These are phyloP conservation scores for Russula sp. DNA, from an alignment of 768 basidiomycete genomes.

Conservation along the genomic window DNA sequence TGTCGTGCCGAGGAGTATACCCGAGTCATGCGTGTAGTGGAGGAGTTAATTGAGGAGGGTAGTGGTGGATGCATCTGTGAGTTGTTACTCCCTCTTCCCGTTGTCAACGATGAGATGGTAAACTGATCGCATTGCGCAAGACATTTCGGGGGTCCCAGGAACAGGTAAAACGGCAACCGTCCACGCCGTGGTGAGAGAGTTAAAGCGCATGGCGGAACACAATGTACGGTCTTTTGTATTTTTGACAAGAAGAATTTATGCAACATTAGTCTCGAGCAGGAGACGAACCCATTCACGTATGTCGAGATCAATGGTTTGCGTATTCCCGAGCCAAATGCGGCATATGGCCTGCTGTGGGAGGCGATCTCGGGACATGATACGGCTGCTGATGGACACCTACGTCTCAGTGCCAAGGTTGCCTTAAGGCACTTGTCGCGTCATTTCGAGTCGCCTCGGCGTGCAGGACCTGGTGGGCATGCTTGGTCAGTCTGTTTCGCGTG, in stretches of 20 bases:
- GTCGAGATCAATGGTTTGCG: constrained; percentile 96
- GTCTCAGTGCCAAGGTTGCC: constrained; percentile 72
- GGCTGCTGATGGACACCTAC: constrained; percentile 51
- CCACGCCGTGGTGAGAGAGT: constrained; percentile 82
- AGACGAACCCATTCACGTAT: constrained; percentile 90
- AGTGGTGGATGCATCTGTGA: constrained; percentile 93
- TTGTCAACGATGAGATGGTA: background rate
- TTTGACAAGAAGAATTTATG: background rate
- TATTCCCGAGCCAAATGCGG: constrained; percentile 87
- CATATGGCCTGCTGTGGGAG: constrained; percentile 90
- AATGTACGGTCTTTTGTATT: constrained; percentile 41
- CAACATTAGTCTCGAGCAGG: constrained; percentile 39
- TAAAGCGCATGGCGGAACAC: constrained; percentile 81
- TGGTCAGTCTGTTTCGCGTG: constrained; percentile 49
- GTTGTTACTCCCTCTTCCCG: constrained; percentile 27
- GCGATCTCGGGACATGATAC: constrained; percentile 77
- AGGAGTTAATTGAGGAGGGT: constrained; percentile 83
- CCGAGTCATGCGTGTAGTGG: constrained; percentile 65
- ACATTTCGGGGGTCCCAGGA: constrained; percentile 97
- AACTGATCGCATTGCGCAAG: constrained; percentile 39
- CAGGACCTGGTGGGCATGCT: constrained; percentile 78
- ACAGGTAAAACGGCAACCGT: constrained; percentile 99
- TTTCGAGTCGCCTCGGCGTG: constrained; percentile 57
- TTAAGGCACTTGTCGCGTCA: constrained; percentile 69
- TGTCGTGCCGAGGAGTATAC: constrained; percentile 84